Evolutionary conservation across 331 rosid genomes (phyloP), one percentile per base, ranked within the genome.

Genomic region (Rosa hybrid): DNA sequence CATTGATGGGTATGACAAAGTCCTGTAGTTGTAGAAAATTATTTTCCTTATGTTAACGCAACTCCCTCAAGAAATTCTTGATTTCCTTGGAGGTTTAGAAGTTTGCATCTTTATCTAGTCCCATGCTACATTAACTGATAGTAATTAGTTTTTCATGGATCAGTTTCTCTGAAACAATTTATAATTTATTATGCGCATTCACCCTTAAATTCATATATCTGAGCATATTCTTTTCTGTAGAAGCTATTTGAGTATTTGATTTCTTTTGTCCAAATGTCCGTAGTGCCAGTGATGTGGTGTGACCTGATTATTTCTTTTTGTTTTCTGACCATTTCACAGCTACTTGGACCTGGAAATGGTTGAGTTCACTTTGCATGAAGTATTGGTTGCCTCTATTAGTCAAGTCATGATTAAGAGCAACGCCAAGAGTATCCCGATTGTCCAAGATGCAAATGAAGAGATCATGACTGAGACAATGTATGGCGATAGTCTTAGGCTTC

Each of bases 271-370:
- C 30, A 9, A 8, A 21, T 21, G 9, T 59, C 64, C 38, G 23
- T 65, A 64, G 44, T 64, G 17, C 27, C 38, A 10, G 30, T 30
- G 50, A 64, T 69, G 21, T 45, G 62, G 20, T 44, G 59, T 60
- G 44, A 76, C 25, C 72, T 59, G 67, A 60, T 59, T 10, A 39
- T 13, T 62, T 78, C 20, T 9, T 62, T 68, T 20, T 53, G 63
- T 81, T 60, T 49, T 41, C 69, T 74, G 78, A 42, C 64, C 53
- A 57, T 62, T 74, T 17, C 27, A 80, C 90, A 95, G 98, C 67
- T 92, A 90, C 84, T 72, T 91, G 74, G 96, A 95, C 82, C 88
- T 95, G 54, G 98, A 95, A 88, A 95, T 92, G 98, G 96, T 87
- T 8, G 94, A 92, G 80, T 95, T 95, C 79, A 90, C 92, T 27